Base-by-base conservation (phyloP, 805 yeast species). In the Lipomyces kockii region DNA sequence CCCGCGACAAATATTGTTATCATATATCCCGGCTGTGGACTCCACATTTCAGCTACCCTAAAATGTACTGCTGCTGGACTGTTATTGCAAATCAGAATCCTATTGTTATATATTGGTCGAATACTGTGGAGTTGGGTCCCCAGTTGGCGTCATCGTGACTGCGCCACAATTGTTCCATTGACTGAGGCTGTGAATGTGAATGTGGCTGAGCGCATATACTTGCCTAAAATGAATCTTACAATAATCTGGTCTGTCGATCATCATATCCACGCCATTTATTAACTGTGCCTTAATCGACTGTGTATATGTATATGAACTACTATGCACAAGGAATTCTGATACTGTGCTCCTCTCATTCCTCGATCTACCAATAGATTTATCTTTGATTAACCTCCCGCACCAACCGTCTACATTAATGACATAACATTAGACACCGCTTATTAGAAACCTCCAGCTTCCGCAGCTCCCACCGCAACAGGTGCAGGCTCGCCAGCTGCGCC, bases 1-100 rank as follows among this genome's bases (percentile, higher is more conserved):
- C 91, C 90, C 14, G 81, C 73, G 32, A 82, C 80, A 43, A 78
- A 66, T 17, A 68, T 43, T 12, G 69, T 46, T 6, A 65, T 67
- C 34, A 65, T 35, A 29, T 59, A 59, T 7, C 22, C 49, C 8
- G 11, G 22, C 22, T 43, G 22, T n/a, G 22, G 14, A n/a, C 49
- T n/a, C 20, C 20, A 8, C 49, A 43, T 43, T 17, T 6, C 25
- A 8, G 9, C 49, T 43, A 43, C 49, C 20, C 20, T 43, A 37
- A 37, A 11, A 37, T 12, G 22, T 43, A 43, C 22, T 17, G 49
- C 8, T 17, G 49, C 49, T 43, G 25, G 49, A n/a, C 20, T 43
- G 22, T 6, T 17, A 0, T 43, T 9, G 22, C 49, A 6, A 43
- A 43, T 43, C 20, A 29, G 32, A 29, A 0, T n/a, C n/a, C 6